Base-by-base conservation (phyloP, 139 green algal species). In the Micromonas commoda region DNA sequence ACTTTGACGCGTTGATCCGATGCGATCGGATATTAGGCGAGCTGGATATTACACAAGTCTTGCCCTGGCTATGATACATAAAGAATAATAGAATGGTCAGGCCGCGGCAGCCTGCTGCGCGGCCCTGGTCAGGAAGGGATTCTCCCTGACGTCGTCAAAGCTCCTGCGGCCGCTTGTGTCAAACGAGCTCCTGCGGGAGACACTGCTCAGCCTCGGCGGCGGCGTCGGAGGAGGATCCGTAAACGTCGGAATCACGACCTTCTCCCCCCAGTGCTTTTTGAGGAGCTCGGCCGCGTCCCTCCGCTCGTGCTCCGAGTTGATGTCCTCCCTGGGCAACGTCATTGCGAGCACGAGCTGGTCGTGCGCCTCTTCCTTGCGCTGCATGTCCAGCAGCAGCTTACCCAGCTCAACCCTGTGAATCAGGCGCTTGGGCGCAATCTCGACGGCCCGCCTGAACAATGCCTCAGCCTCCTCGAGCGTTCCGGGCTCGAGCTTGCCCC, bases 371-470 rank as follows among this genome's bases (percentile, higher is more conserved):
- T 78, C 71, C 24, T 28, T 45, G 33, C 54, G 53, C 52, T 52
- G 35, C 4, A 69, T 21, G 23, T 67, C 71, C 51, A 64, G 38
- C 29, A 70, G 29, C 51, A 68, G 20, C 53, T 78, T 78, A 0
- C 31, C 71, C 19, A 67, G 33, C 52, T 78, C 71, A 0, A 78
- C 71, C 16, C n/a, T 28, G 53, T 78, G 71, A 53, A 78, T 68
- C 53, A 78, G 61, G 23, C 71, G 51, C 37, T 75, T 61, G 5
- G 71, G 71, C 23, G 51, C 68, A 52, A 78, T 67, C 61, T 68
- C 71, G 52, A 67, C 53, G 19, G 51, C 52, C 2, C 38, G 51
- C 29, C 53, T 24, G 51, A 78, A 78, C 4, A 51, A 52, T 31
- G 24, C n/a, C 33, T 70, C 53, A 4, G 71, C 71, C 1, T 68